These are phyloP conservation scores for Populus hybrid DNA, from an alignment of 441 rosid genomes.

Conservation along the genomic window DNA sequence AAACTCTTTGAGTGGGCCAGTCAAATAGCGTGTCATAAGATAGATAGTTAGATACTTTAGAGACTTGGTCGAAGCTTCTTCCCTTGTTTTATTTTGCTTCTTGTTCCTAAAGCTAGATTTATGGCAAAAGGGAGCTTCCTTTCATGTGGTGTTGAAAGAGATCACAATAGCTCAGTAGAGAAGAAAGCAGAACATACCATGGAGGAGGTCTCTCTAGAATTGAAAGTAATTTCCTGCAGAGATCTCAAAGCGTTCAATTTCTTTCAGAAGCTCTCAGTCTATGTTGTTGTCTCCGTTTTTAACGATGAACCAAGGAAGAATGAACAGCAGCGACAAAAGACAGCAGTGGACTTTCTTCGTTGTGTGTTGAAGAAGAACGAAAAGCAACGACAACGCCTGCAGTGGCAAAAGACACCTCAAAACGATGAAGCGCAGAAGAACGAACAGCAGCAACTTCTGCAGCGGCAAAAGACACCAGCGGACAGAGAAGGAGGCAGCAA, in stretches of 20 bases:
- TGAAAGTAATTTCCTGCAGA: slow-evolving; percentile 36
- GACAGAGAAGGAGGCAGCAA: slow-evolving; percentile 32
- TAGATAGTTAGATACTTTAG: neutral
- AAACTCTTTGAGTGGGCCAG: neutral
- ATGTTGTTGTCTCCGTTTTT: slow-evolving; percentile 31
- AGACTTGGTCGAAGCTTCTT: neutral
- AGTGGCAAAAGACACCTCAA: slow-evolving; percentile 30
- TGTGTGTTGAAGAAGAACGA: slow-evolving; percentile 13
- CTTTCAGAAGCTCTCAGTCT: slow-evolving; percentile 43
- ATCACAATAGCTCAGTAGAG: neutral
- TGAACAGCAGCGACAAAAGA: slow-evolving; percentile 31
- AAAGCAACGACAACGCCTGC: slow-evolving; percentile 9
- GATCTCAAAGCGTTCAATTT: slow-evolving; percentile 48
- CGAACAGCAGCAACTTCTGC: slow-evolving; percentile 11
- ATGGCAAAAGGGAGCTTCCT: neutral
- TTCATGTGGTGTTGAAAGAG: neutral
- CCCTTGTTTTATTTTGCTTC: neutral
- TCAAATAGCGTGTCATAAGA: neutral
- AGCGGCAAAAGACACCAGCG: slow-evolving; percentile 32
- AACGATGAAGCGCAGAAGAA: slow-evolving; percentile 13
- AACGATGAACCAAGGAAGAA: slow-evolving; percentile 15
- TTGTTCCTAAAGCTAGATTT: neutral
- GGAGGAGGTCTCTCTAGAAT: slow-evolving; percentile 32
- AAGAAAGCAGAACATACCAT: neutral
- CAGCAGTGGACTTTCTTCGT: slow-evolving; percentile 17